These are phyloP conservation scores for Kitagawia praeruptora DNA, from an alignment of 129 eudicot genomes.

Conservation along the genomic window DNA sequence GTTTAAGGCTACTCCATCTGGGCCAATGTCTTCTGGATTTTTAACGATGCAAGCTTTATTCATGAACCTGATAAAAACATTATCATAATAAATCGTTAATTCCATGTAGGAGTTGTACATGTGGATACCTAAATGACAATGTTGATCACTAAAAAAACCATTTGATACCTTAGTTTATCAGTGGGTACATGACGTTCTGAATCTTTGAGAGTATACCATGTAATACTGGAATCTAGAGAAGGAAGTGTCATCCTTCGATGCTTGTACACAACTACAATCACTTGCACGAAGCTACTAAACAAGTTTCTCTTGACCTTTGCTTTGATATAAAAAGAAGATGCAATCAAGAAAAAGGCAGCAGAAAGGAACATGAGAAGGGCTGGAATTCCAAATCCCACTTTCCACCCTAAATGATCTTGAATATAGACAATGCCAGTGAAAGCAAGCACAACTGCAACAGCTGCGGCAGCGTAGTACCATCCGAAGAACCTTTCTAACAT, in stretches of 20 bases:
- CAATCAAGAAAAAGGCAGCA: slow-evolving; percentile 44
- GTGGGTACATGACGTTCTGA: slow-evolving; percentile 38
- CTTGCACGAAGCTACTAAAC: slow-evolving; percentile 36
- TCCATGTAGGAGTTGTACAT: background rate
- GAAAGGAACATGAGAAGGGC: slow-evolving; percentile 62
- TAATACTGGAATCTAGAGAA: slow-evolving; percentile 9
- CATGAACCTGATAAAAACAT: slow-evolving; percentile 52
- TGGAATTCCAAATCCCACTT: slow-evolving; percentile 75
- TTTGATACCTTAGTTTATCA: slow-evolving; percentile 47
- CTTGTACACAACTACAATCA: slow-evolving; percentile 34
- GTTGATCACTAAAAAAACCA: background rate
- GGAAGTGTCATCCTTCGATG: slow-evolving; percentile 26
- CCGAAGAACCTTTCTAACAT: slow-evolving; percentile 52
- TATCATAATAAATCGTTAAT: background rate
- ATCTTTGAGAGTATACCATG: slow-evolving; percentile 26
- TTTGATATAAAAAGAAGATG: slow-evolving; percentile 57
- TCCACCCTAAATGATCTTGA: slow-evolving; percentile 82
- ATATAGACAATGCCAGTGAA: slow-evolving; percentile 57
- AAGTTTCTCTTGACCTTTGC: slow-evolving; percentile 36
- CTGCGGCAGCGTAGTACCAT: slow-evolving; percentile 65
- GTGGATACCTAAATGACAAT: background rate
- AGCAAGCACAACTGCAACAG: slow-evolving; percentile 50
- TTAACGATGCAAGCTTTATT: slow-evolving; percentile 61
- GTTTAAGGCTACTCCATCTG: slow-evolving; percentile 23
- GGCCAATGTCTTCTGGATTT: slow-evolving; percentile 30